Base-by-base conservation (phyloP, 164 flowering plant species). In the Umbilicus rupestris region DNA sequence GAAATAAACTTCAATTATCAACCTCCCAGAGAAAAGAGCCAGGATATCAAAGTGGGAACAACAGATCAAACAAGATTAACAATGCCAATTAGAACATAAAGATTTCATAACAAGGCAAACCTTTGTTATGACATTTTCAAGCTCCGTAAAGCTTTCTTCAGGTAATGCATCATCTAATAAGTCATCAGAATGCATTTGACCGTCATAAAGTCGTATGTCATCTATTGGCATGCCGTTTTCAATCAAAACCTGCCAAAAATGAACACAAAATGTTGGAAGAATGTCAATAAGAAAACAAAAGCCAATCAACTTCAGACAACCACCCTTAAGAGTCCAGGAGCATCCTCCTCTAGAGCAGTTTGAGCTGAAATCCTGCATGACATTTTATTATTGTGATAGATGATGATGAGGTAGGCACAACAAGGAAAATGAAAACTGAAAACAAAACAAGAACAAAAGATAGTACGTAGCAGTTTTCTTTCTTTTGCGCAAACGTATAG, bases 281-380 rank as follows among this genome's bases (percentile, higher is more conserved):
- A n/a, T 33, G 39, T 49, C 17, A 37, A 17, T 31, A 15, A 15
- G 68, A 20, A 62, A 66, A n/a, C n/a, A 31, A 14, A 58, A 29
- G 26, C 55, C 41, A 55, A 15, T 9, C 24, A 41, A 16, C 19
- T 3, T 65, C 33, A 39, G 29, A 16, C 50, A 57, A 50, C 5
- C 80, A 89, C 98, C 96, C 81, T 77, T 63, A 94, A 81, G 63
- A 94, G 93, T 63, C 89, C 98, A 64, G 98, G 97, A 71, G 89
- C 97, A 89, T 94, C 98, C 77, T 94, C 98, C 76, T 89, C 90
- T 62, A 94, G 67, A 9, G 98, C 96, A 33, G 83, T 84, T 77
- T 81, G 87, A 71, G 84, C 78, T 1, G 88, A 91, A 72, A 83
- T 80, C 73, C 98, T 94, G 85, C 70, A 82, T 55, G 67, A 64